Evolutionary conservation across 1,139 yeast genomes (phyloP).

Genomic region (Pichia sp.): DNA sequence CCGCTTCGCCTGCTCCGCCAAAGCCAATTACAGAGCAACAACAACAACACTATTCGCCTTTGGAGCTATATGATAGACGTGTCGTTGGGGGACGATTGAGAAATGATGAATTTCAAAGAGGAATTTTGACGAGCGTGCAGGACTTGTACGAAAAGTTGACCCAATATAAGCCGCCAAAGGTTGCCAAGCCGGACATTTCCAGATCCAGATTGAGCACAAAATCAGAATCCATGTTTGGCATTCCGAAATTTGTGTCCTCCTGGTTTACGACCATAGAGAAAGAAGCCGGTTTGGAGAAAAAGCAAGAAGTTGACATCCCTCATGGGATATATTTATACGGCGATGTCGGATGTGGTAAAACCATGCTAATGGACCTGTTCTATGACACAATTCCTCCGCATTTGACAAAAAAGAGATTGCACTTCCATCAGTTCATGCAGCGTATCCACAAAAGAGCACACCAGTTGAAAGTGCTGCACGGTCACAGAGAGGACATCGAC

Average conservation of each 20-base stretch:
- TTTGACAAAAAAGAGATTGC: constrained; percentile 73
- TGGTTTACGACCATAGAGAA: constrained; percentile 22
- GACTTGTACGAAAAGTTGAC: constrained; percentile 47
- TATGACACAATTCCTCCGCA: constrained; percentile 76
- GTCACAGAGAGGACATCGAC: constrained; percentile 62
- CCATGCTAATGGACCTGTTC: constrained; percentile 96
- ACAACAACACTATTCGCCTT: constrained; percentile 33
- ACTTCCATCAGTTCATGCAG: constrained; percentile 97
- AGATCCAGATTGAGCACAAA: constrained; percentile 30
- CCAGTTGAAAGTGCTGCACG: constrained; percentile 59
- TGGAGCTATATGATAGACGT: constrained; percentile 43
- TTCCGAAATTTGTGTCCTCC: constrained; percentile 33
- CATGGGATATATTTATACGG: constrained; percentile 90
- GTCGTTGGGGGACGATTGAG: constrained; percentile 42
- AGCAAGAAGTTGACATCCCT: constrained; percentile 36
- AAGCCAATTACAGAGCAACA: not conserved
- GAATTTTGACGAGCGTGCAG: constrained; percentile 53
- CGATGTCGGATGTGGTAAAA: constrained; percentile 97
- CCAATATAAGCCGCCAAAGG: constrained; percentile 52
- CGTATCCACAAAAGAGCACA: constrained; percentile 84
- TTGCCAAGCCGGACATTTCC: constrained; percentile 46
- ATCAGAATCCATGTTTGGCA: constrained; percentile 5
- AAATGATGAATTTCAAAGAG: constrained; percentile 56
- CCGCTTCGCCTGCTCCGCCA: not conserved
- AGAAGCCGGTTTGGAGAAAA: constrained; percentile 10